Evolutionary conservation across 345 rosid species (phyloP).

Genomic region (Sonneratia caseolaris): DNA sequence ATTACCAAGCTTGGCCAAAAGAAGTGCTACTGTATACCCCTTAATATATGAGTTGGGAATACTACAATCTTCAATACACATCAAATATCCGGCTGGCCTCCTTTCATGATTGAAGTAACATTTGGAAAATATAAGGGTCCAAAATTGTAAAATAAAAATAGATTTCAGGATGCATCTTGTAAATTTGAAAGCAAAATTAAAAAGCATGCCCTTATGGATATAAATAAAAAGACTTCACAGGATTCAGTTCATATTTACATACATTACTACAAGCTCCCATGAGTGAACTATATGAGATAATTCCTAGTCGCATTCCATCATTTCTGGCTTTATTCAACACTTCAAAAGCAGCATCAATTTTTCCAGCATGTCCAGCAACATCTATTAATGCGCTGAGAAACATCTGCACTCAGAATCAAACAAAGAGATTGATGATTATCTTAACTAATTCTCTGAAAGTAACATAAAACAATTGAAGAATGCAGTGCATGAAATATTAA

Average conservation of each 20-base stretch:
- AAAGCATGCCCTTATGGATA: not conserved
- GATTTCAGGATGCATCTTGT: not conserved
- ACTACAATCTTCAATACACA: too few species aligned
- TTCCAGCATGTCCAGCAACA: conserved; percentile 81
- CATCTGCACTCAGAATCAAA: conserved; percentile 32
- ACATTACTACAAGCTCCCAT: conserved; percentile 99
- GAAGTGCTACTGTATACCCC: not conserved
- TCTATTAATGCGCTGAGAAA: conserved; percentile 83
- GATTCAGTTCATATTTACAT: conserved; percentile 18
- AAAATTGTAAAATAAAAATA: not conserved
- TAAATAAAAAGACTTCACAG: not conserved
- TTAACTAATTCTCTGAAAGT: not conserved
- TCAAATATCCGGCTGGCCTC: not conserved
- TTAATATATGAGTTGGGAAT: not conserved
- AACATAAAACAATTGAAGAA: not conserved
- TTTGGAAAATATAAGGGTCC: too few species aligned
- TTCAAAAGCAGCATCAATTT: conserved; percentile 68
- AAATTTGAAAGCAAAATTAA: not conserved
- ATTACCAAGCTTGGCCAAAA: not conserved
- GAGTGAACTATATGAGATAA: conserved; percentile 77
- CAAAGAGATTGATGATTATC: not conserved
- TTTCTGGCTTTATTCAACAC: conserved; percentile 51
- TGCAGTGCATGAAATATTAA: not conserved
- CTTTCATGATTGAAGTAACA: too few species aligned
- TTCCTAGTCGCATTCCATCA: conserved; percentile 54